phyloP scores from a whole-genome alignment of 306 rosid genomes.

The Corylus avellana region DNA sequence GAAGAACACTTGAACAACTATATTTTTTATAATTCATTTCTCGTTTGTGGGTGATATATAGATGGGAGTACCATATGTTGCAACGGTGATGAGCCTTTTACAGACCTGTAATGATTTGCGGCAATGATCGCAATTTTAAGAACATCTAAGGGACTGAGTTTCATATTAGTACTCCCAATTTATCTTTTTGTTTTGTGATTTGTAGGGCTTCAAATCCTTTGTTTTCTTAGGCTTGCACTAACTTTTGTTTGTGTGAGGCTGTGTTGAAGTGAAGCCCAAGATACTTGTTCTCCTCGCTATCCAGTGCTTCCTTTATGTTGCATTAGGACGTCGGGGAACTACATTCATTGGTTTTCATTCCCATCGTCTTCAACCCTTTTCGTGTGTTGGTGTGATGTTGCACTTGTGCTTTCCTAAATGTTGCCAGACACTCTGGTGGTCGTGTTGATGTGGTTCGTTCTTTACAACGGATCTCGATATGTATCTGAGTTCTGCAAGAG shows the following conservation, averaged over 20 bases:
- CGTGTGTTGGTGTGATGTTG: slow-evolving; percentile 12
- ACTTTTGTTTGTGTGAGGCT: slow-evolving; percentile 26
- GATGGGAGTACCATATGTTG: not conserved
- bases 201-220: slow-evolving; percentile 31
- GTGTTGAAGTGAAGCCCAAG: slow-evolving; percentile 41
- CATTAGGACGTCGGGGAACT: slow-evolving; percentile 81
- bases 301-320: slow-evolving; percentile 44
- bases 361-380: not conserved
- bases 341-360: slow-evolving; percentile 19
- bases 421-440: slow-evolving; percentile 61
- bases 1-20: slow-evolving; percentile 55
- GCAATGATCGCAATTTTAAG: slow-evolving; percentile 68
- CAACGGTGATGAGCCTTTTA: slow-evolving; percentile 63
- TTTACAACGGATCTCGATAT: slow-evolving; percentile 53
- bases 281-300: slow-evolving; percentile 71
- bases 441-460: slow-evolving; percentile 73
- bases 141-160: slow-evolving; percentile 99
- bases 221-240: slow-evolving; percentile 9
- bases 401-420: slow-evolving; percentile 43
- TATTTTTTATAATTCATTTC: slow-evolving; percentile 1
- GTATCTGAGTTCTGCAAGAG: slow-evolving; percentile 56
- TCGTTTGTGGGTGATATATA: no score
- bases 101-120: slow-evolving; percentile 97
- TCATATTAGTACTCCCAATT: not conserved
- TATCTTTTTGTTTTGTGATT: no score